Conservation (phyloP, 345 rosid species). For the Salix dunnii region DNA sequence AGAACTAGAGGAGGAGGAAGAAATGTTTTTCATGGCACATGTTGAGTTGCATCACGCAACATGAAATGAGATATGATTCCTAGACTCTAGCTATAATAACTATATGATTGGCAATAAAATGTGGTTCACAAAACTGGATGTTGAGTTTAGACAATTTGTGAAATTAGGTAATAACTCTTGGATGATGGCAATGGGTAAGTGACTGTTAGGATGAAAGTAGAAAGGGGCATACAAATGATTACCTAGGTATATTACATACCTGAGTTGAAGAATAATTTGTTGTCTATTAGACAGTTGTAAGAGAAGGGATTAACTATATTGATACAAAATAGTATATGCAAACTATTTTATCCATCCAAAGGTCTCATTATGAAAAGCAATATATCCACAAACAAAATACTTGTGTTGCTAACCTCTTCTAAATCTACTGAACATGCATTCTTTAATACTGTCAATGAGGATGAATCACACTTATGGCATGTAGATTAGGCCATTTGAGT, state of each 20-base stretch:
- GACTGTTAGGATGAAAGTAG: background rate
- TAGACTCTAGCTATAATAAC: background rate
- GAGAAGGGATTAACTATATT: background rate
- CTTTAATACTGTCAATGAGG: too few relatives aligned
- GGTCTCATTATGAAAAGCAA: background rate
- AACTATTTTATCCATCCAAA: background rate
- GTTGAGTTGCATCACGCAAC: background rate
- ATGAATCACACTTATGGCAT: background rate
- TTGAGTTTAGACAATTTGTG: background rate
- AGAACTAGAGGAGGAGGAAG: background rate
- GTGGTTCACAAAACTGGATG: background rate
- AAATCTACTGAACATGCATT: background rate
- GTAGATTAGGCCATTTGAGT: conserved; percentile 1
- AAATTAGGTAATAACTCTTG: background rate
- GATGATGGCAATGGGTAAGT: background rate
- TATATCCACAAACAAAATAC: background rate
- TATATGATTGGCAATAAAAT: background rate
- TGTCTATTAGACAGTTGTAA: background rate
- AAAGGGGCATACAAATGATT: background rate
- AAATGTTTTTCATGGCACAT: background rate
- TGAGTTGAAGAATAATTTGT: background rate
- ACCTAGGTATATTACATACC: background rate
- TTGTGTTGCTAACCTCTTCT: background rate
- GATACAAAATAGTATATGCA: background rate
- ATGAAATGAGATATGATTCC: background rate